phyloP scores from a whole-genome alignment of 208 protist species.

The Crithidia brevicula region DNA sequence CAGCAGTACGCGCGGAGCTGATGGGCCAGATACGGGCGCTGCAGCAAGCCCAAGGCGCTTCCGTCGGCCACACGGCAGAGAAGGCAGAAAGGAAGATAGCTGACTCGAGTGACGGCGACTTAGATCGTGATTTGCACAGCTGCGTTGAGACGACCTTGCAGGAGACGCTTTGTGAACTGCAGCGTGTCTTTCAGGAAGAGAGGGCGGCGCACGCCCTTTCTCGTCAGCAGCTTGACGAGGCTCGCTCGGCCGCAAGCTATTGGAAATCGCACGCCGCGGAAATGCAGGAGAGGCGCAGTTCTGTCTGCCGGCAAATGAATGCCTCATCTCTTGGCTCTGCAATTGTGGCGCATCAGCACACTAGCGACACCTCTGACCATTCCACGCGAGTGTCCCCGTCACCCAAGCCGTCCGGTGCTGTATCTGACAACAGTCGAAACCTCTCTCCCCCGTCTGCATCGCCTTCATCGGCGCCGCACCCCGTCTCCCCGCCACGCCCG shows the following conservation, averaged over 20 bases:
- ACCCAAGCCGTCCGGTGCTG: background rate
- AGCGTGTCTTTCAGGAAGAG: constrained; percentile 13
- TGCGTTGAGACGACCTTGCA: constrained; percentile 8
- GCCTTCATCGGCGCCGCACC: constrained; percentile 1
- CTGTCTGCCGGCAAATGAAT: background rate
- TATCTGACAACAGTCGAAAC: background rate
- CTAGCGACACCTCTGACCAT: background rate
- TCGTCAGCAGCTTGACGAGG: constrained; percentile 8
- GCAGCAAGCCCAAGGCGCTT: background rate
- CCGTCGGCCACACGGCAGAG: background rate
- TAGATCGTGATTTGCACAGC: background rate
- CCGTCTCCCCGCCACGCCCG: background rate
- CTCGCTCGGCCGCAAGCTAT: background rate
- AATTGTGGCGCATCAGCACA: background rate
- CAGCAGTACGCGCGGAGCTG: constrained; percentile 15
- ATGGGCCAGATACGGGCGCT: constrained; percentile 1
- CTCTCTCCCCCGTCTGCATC: background rate
- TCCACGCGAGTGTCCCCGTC: background rate
- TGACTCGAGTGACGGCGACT: background rate
- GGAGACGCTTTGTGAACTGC: constrained; percentile 15
- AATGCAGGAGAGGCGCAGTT: constrained; percentile 3
- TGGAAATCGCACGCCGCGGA: constrained; percentile 12
- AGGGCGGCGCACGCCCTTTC: constrained; percentile 14
- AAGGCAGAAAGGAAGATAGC: background rate
- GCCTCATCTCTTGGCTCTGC: background rate